Base-by-base conservation (phyloP, 169 alveolate genomes). In the Eimeria brunetti region DNA sequence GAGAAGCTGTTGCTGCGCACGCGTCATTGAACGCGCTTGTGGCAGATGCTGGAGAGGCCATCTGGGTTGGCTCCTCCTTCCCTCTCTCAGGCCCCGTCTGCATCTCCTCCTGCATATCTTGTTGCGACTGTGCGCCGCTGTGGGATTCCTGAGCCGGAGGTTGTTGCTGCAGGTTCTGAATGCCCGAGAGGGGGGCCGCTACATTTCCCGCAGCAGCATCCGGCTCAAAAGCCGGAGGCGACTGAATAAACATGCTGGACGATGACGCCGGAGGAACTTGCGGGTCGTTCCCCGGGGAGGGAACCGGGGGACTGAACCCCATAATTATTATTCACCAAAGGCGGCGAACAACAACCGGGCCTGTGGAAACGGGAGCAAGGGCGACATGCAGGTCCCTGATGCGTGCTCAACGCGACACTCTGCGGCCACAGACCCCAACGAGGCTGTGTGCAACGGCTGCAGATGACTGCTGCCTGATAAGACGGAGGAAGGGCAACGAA, bases 1-100 rank as follows among this genome's bases (percentile, higher is more conserved):
- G 89, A 14, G 95, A 91, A 56, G 95, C 90, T 4, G 91, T 64
- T 56, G 90, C 91, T 56, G 80, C 95, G 60, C 95, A 85, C 33
- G 92, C 92, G 33, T 85, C 92, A 44, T 85, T 85, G 51, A 85
- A 85, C 27, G 92, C 92, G 60, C 92, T 85, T 24, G 80, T 62
- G 4, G 92, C 92, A 8, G 92, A 58, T 27, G 92, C 92, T 41
- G 92, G 92, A 30, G 92, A 85, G 20, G 83, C 92, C 62, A 85
- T 36, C 49, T 85, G 92, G 62, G 92, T 85, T 33, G 92, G 83
- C 41, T 69, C 92, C 69, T 85, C 92, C 62, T 85, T 85, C 51
- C 81, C 92, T 56, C 60, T 85, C 80, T 85, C 92, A 22, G 81
- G 92, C 38, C 92, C 81, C 44, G 92, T 62, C 64, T 85, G 92